Evolutionary conservation across 345 rosid genomes (phyloP), one percentile per base, ranked within the genome.

Genomic region (Toxicodendron radicans): DNA sequence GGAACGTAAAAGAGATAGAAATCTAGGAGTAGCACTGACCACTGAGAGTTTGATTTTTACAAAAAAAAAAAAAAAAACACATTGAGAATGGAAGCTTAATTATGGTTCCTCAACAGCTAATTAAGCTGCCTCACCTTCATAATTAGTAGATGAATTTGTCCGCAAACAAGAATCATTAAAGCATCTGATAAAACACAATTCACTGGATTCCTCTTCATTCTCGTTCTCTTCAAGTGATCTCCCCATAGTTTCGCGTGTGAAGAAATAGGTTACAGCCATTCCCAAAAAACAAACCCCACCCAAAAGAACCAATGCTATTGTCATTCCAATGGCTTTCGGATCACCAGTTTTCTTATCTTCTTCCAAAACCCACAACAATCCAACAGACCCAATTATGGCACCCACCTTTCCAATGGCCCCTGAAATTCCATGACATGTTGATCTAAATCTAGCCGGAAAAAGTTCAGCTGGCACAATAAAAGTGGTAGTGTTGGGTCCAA

Each of bases 401-500:
- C 98, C 98, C 0, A 87, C 58, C 79, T 91, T 93, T 64, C 98
- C 98, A 9, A 72, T 35, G 0, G 98, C 94, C 43, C 89, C 98
- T 0, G 96, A 79, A 30, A 93, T 84, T 45, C 93, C 98, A 33
- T 93, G 94, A 75, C 98, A 93, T 2, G 94, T 93, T 2, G 97
- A 80, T 73, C 98, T 83, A 51, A 93, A 88, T 78, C 98, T 85
- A 0, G 98, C 91, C 2, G 98, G 98, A 51, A 93, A 93, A 23
- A 91, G 89, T 63, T 93, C 97, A 0, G 97, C 96, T 0, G 98
- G 98, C 51, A 89, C 84, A 0, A 93, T 89, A 68, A 91, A 93
- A 0, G 98, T 91, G 3, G 97, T 91, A 1, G 94, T 84, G 72
- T 93, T 93, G 6, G 97, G 98, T 51, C 98, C 98, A 45, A 89